Base-by-base conservation (phyloP, 805 yeast species). In the Wickerhamomyces sydowiorum region DNA sequence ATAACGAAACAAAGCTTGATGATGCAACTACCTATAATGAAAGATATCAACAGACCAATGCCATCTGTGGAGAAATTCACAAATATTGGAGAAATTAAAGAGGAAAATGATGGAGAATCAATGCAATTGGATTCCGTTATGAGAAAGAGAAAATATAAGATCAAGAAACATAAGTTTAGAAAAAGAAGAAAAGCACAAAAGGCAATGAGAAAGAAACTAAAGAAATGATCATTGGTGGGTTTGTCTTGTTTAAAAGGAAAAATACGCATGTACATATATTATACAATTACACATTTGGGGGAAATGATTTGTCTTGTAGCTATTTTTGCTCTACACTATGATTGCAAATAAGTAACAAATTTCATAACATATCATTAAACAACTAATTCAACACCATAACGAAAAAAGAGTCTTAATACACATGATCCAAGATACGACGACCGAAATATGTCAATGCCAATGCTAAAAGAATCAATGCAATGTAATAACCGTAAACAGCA, bases 111-210 rank as follows among this genome's bases (percentile, higher is more conserved):
- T n/a, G 30, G 37, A 13, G 51, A 45, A 19, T 52, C 44, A 24
- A 43, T 52, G 42, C 35, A 39, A 25, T 38, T 76, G 53, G 88
- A 85, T 54, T 81, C 89, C 12, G 95, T 86, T 28, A 66, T 82
- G 64, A 76, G 93, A 64, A 86, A 86, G 61, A 81, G 99, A 70
- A 78, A 86, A 67, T 79, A 86, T 64, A 91, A 89, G 75, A 93
- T 93, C 97, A 93, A 91, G 78, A 87, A 90, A 62, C 99, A 93
- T 68, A 93, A 93, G 73, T 75, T 88, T 63, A 85, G 93, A 72
- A 93, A 93, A 82, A 86, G 98, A 77, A 85, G 97, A 78, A 89
- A 82, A 78, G 86, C 82, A 36, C 95, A 90, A 65, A 77, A 95
- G 64, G 84, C 93, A 14, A 70, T 82, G 61, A 82, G 76, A 76